Percentiles rank a stretch among this genome's conserved stretches.
Evolutionary conservation across 2,329 filamentous ascomycete genomes (phyloP).

Genomic region (Talaromyces rugulosus): DNA sequence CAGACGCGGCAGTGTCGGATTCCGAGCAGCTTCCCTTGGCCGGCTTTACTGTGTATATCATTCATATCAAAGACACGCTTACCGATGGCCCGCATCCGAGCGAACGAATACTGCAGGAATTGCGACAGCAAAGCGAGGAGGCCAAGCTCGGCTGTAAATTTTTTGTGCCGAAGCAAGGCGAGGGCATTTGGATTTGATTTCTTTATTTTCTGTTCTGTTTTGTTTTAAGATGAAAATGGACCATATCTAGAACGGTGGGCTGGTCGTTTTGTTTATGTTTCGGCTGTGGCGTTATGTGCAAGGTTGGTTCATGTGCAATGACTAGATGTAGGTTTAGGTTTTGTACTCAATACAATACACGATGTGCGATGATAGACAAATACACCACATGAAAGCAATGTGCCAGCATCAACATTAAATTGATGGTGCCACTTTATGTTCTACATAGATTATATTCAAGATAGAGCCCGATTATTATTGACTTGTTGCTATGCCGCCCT

Average conservation of each 20-base stretch:
- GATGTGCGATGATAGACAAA: background rate
- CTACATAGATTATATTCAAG: too few species aligned
- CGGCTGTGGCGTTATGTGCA: background rate
- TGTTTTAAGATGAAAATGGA: background rate
- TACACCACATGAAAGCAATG: too few species aligned
- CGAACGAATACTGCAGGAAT: slow-evolving; percentile 65
- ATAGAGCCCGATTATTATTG: too few species aligned
- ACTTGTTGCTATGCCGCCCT: too few species aligned
- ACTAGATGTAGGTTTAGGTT: background rate
- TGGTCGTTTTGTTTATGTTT: background rate
- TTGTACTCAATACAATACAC: background rate
- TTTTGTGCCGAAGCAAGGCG: slow-evolving; percentile 63
- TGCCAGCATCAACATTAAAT: too few species aligned
- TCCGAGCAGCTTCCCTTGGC: slow-evolving; percentile 50
- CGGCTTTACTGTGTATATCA: slow-evolving; percentile 78
- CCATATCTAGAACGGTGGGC: background rate
- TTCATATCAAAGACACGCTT: slow-evolving; percentile 88
- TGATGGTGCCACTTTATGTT: too few species aligned
- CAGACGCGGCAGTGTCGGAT: background rate
- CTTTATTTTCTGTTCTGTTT: slow-evolving; percentile 8
- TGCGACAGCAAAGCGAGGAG: slow-evolving; percentile 62
- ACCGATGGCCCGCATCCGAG: slow-evolving; percentile 62
- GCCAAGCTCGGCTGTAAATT: slow-evolving; percentile 74
- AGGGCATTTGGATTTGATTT: slow-evolving; percentile 44
- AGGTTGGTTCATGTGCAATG: background rate